Evolutionary conservation across 768 basidiomycete species (phyloP).

Genomic region (Lactarius trivialis): DNA sequence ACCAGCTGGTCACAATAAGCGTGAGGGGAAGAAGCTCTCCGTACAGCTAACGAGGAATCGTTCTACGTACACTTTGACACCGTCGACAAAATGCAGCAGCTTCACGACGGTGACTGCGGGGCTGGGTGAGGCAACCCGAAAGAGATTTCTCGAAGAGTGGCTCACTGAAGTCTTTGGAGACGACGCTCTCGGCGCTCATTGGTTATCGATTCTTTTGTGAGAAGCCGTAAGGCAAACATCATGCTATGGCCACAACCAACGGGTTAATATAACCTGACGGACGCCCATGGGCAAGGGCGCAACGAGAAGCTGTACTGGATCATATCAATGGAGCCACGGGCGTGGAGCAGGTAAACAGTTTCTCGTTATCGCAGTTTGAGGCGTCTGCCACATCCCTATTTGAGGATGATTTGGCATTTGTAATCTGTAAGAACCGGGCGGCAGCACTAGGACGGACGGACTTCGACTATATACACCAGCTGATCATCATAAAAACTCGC

Average conservation of each 20-base stretch:
- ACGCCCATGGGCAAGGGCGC: not conserved
- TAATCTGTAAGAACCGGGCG: not conserved
- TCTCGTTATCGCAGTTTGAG: not conserved
- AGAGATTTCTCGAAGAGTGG: not conserved
- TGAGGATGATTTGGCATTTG: not conserved
- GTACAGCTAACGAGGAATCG: not conserved
- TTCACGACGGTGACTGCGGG: slow-evolving; percentile 11
- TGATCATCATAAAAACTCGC: not conserved
- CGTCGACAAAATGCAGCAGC: slow-evolving; percentile 11
- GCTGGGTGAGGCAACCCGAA: not conserved
- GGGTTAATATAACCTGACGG: not conserved
- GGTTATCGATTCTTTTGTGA: not conserved
- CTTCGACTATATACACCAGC: not conserved
- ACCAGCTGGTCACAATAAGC: not conserved
- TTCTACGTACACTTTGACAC: slow-evolving; percentile 7
- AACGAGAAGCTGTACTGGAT: not conserved
- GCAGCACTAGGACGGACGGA: not conserved
- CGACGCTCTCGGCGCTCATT: not conserved
- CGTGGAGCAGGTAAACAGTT: not conserved
- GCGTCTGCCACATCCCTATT: not conserved
- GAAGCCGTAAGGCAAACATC: not conserved
- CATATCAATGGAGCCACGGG: not conserved
- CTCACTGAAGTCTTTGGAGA: slow-evolving; percentile 5
- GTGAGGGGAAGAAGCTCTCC: not conserved
- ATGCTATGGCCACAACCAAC: not conserved